A percentile compares a stretch with the other conserved stretches of the same genome.
These are phyloP conservation scores for Talaromyces adpressus DNA, from an alignment of 495 filamentous ascomycete species.

Conservation along the genomic window DNA sequence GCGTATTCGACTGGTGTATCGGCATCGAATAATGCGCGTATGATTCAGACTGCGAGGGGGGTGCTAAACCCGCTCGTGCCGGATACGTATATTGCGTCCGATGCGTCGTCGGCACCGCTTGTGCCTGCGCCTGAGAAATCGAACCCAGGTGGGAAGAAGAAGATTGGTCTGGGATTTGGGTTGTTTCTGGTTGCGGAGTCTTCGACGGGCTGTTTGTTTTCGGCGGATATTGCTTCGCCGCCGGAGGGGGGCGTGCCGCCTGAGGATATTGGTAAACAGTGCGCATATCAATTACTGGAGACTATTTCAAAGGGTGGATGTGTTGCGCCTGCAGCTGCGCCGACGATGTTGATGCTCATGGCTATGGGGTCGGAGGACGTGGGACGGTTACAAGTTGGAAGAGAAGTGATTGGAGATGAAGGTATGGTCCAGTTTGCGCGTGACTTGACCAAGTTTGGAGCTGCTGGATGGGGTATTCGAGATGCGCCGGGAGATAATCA, in stretches of 20 bases:
- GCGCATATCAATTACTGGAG: slow-evolving; percentile 85
- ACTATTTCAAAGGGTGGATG: slow-evolving; percentile 75
- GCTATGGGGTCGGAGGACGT: slow-evolving; percentile 84
- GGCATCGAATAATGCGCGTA: slow-evolving; percentile 84
- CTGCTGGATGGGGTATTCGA: slow-evolving; percentile 79
- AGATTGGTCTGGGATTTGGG: slow-evolving; percentile 81
- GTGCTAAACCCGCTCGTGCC: slow-evolving; percentile 77
- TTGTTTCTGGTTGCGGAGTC: slow-evolving; percentile 87
- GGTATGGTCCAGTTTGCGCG: slow-evolving; percentile 70
- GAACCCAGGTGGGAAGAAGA: slow-evolving; percentile 55
- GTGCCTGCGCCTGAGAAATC: slow-evolving; percentile 55
- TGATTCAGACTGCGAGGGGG: slow-evolving; percentile 86
- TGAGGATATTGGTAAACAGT: slow-evolving; percentile 83
- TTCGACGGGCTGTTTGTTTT: slow-evolving; percentile 74
- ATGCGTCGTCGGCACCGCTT: slow-evolving; percentile 66
- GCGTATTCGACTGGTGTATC: slow-evolving; percentile 87
- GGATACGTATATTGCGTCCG: slow-evolving; percentile 82
- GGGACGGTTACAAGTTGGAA: slow-evolving; percentile 52
- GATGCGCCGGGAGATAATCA: slow-evolving; percentile 61
- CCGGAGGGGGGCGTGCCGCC: slow-evolving; percentile 73
- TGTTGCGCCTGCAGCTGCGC: slow-evolving; percentile 59
- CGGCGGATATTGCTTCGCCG: slow-evolving; percentile 78
- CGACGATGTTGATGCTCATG: slow-evolving; percentile 80
- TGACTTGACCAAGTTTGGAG: slow-evolving; percentile 79
- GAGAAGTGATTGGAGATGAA: slow-evolving; percentile 72